Base-by-base conservation (phyloP, 116 monocot genomes). In the Phalaenopsis hybrid region DNA sequence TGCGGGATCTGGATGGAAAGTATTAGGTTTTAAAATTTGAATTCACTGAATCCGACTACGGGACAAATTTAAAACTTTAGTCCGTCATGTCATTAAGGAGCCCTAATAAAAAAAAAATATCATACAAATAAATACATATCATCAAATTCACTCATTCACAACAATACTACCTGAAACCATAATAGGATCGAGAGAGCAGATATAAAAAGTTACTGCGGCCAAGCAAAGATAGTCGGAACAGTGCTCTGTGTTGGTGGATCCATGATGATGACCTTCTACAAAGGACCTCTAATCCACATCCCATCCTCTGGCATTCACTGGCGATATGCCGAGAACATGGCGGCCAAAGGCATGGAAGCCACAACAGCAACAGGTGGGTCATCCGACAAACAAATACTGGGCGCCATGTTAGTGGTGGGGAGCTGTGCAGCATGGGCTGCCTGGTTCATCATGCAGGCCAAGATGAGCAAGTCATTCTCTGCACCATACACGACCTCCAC, bases 251-350 rank as follows among this genome's bases (percentile, higher is more conserved):
- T 96, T 2, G 92, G 96, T 6, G 96, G 94, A 0, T 92, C 96
- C 12, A 96, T 94, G 96, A 49, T 91, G 28, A 96, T 96, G 96
- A 93, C 94, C 1, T 96, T 96, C 86, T 96, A 96, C 92, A 92
- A 89, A 57, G 94, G 96, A 4, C 43, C 49, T 44, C 85, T 82
- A 8, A 75, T 96, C 78, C 82, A 77, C 21, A 21, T 92, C 31
- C 84, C 85, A 82, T 78, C 89, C 1, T 92, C 92, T 12, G 82
- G 80, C 75, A 81, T 96, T 81, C 94, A 96, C 83, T 96, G 94
- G 96, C 82, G 68, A 33, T 94, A 92, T 72, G 90, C 86, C 1
- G 87, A 93, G 75, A 18, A 59, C 12, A 78, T 85, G 59, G 75
- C 80, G 2, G 55, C 15, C 4, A 17, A 16, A 17, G 82, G 79